Evolutionary conservation across 805 yeast species (phyloP), one percentile per base, ranked within the genome.

Genomic region (Suhomyces canberraensis): DNA sequence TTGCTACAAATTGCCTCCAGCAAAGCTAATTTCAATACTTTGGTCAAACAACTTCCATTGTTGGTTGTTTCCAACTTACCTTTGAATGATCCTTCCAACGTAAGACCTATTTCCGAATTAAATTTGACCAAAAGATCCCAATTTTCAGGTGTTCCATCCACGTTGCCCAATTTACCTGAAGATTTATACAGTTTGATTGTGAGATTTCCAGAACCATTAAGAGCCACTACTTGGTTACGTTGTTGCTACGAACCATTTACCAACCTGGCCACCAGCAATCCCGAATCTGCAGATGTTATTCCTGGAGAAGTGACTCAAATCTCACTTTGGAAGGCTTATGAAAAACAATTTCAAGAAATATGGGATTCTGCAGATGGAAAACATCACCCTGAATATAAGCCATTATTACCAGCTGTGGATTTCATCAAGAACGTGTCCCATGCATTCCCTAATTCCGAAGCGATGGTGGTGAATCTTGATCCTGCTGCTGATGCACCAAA

Each of bases 191-290:
- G 69, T n/a, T 75, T 81, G 29, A 71, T 93, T 25, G 67, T 83
- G 31, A 64, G 68, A 19, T 63, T 89, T 37, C 75, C 79, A 9
- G 98, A 93, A 61, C 98, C 98, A 2, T 73, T 79, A 40, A 73
- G 98, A 44, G 96, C 98, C 0, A 86, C 95, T 4, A 75, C 88
- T 20, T 93, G 98, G 98, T 81, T 93, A 71, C 77, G 96, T 48
- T 81, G 95, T 48, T 83, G 91, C 47, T 93, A 89, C 62, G 89
- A 81, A 49, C 88, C 95, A 4, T 78, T 71, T 30, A 32, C 35
- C 16, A 16, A 32, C 29, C 35, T 24, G 17, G 66, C 75, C 8
- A 42, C 46, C 33, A 42, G 36, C 29, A 29, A 29, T n/a, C 35
- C 31, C 20, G 48, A 35, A 7, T 26, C 37, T n/a, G 31, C 51